These are phyloP conservation scores for Telopea speciosissima DNA, from an alignment of 177 flowering plant genomes.

Conservation along the genomic window DNA sequence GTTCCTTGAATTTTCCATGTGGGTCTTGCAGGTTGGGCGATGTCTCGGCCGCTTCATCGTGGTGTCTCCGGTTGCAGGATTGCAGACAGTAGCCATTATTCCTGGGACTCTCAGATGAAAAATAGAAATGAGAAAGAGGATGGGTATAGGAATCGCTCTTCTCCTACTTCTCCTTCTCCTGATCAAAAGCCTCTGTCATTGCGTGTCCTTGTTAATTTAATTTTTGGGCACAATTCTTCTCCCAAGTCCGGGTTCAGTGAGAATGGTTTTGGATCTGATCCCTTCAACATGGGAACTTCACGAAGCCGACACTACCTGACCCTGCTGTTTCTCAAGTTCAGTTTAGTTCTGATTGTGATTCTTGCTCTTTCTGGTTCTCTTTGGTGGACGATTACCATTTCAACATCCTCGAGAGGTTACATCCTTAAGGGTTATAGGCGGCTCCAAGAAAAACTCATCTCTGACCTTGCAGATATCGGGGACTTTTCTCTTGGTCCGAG, in stretches of 20 bases:
- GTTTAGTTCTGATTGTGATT: constrained; percentile 58
- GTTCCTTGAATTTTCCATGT: background rate
- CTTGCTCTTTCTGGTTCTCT: constrained; percentile 80
- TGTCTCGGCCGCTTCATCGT: constrained; percentile 83
- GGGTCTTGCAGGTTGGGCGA: constrained; percentile 37
- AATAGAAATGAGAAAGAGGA: constrained; percentile 66
- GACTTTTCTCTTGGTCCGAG: constrained; percentile 56
- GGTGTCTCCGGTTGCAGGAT: constrained; percentile 53
- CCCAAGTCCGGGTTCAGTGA: constrained; percentile 42
- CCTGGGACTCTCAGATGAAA: constrained; percentile 69
- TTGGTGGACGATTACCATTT: constrained; percentile 86
- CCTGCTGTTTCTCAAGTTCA: constrained; percentile 42
- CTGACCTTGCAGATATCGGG: constrained; percentile 52
- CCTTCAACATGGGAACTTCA: constrained; percentile 30
- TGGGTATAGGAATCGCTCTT: constrained; percentile 29
- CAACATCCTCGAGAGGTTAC: constrained; percentile 52
- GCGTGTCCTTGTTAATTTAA: constrained; percentile 37
- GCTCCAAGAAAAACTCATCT: constrained; percentile 43
- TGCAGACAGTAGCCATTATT: constrained; percentile 40
- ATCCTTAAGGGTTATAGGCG: constrained; percentile 58
- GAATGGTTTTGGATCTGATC: constrained; percentile 61
- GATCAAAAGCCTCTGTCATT: constrained; percentile 32
- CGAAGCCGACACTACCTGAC: constrained; percentile 54
- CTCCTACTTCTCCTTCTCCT: background rate
- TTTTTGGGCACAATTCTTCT: constrained; percentile 38